phyloP scores from a whole-genome alignment of 331 rosid genomes.

The Malus hybrid region DNA sequence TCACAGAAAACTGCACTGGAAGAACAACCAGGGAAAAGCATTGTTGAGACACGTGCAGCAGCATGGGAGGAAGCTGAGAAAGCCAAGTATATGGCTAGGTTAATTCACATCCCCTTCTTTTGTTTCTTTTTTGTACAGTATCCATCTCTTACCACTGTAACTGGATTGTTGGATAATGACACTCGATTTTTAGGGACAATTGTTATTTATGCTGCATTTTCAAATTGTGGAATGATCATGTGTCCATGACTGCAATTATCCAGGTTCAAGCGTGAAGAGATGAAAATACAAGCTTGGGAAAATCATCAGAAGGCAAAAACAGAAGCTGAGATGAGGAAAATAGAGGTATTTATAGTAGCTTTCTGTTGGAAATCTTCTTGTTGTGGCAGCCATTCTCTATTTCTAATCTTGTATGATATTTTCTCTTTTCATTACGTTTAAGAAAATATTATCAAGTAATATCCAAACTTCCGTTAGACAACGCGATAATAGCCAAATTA shows the following conservation, averaged over 20 bases:
- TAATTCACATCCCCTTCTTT: conserved; percentile 1
- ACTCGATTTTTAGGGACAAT: not conserved
- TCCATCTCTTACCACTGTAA: not conserved
- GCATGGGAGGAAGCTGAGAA: conserved; percentile 98
- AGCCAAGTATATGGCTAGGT: conserved; percentile 93
- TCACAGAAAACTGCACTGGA: conserved; percentile 44
- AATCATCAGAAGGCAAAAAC: conserved; percentile 95
- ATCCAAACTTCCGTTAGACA: not conserved
- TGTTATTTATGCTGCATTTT: not conserved
- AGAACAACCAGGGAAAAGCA: conserved; percentile 35
- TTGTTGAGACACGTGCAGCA: conserved; percentile 71
- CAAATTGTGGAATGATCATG: conserved; percentile 5
- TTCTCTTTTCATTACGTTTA: not conserved
- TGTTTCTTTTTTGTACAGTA: too few relatives aligned
- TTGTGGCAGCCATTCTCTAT: not conserved
- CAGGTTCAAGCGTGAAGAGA: conserved; percentile 94
- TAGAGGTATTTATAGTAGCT: conserved; percentile 48
- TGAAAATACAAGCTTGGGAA: conserved; percentile 95
- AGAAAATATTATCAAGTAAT: not conserved
- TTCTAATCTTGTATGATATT: not conserved
- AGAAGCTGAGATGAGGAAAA: conserved; percentile 88
- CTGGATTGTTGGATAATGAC: not conserved
- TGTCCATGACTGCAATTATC: conserved; percentile 22
- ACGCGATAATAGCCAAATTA: not conserved
- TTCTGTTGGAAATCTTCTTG: not conserved